Base-by-base conservation (phyloP, 441 rosid genomes). In the Macaranga tanarius region DNA sequence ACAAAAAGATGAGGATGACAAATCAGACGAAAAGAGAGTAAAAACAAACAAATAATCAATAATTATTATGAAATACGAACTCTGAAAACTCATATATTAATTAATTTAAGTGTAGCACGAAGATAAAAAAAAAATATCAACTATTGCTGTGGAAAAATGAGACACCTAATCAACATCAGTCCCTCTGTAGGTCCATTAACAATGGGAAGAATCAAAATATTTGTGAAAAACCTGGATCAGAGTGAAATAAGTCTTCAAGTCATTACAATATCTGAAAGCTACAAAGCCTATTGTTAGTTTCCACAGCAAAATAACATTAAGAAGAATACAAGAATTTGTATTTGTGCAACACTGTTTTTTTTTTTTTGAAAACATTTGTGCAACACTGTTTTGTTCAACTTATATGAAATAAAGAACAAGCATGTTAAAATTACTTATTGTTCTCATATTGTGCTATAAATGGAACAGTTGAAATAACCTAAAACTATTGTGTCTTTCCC, bases 111-210 rank as follows among this genome's bases (percentile, higher is more conserved):
- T n/a, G n/a, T n/a, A n/a, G n/a, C n/a, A n/a, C n/a, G n/a, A n/a
- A n/a, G n/a, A n/a, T n/a, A 31, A 58, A 71, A 62, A 77, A 80
- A 73, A 86, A 56, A 69, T 90, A 93, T 96, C 96, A 80, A 95
- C 97, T 73, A 89, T 17, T 73, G 86, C 86, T 45, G 99, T 91
- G 76, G 85, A 84, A 76, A 95, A 84, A 72, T 95, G 99, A 69
- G 84, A 79, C 67, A 86, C 57, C 70, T 88, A 93, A 93, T 89
- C 60, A 95, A 80, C 81, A 94, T 91, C 82, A 93, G 93, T 64
- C 99, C 98, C 81, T 93, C 98, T 5, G 99, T 91, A 61, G 99
- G 98, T 69, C 99, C 99, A 84, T 95, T 95, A 69, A 95, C 77
- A 75, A 84, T 95, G 0, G 98, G 99, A 77, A 93, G 95, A 72